These are phyloP conservation scores for Dryas octopetala DNA, from an alignment of 306 rosid species.

Conservation along the genomic window DNA sequence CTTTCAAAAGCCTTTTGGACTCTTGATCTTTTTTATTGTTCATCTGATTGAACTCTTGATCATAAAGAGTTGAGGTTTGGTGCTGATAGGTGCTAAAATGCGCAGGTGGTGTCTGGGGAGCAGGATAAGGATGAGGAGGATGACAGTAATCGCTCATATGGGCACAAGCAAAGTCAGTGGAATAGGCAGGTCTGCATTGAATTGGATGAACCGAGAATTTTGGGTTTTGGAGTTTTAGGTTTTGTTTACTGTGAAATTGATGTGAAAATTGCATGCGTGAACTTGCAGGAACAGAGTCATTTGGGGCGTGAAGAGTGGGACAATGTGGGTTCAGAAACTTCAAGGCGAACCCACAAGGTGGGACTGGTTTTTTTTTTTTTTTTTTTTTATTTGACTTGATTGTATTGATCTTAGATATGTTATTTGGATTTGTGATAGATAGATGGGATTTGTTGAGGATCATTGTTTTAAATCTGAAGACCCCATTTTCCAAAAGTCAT, in stretches of 20 bases:
- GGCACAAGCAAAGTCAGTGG: slow-evolving; percentile 28
- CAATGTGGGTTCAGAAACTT: slow-evolving; percentile 40
- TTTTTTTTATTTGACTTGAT: neutral
- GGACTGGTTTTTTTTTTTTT: neutral
- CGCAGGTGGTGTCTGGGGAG: slow-evolving; percentile 70
- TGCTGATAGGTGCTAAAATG: neutral
- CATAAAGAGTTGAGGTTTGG: neutral
- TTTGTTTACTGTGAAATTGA: neutral
- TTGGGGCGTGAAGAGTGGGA: slow-evolving; percentile 38
- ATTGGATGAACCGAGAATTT: neutral
- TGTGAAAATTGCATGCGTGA: neutral
- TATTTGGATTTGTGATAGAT: neutral
- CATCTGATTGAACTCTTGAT: neutral
- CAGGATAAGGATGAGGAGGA: slow-evolving; percentile 42
- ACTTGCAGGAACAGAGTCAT: slow-evolving; percentile 42
- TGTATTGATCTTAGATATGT: neutral
- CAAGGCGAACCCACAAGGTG: slow-evolving; percentile 51
- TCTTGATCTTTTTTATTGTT: neutral
- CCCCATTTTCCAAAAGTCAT: neutral
- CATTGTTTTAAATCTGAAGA: neutral
- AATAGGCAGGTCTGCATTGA: slow-evolving; percentile 33
- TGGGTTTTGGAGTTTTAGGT: neutral
- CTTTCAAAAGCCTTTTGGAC: neutral
- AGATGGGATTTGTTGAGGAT: neutral
- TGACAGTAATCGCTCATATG: slow-evolving; percentile 36